Conservation (phyloP, 140 eudicot species). For the Eryngium alpinum region DNA sequence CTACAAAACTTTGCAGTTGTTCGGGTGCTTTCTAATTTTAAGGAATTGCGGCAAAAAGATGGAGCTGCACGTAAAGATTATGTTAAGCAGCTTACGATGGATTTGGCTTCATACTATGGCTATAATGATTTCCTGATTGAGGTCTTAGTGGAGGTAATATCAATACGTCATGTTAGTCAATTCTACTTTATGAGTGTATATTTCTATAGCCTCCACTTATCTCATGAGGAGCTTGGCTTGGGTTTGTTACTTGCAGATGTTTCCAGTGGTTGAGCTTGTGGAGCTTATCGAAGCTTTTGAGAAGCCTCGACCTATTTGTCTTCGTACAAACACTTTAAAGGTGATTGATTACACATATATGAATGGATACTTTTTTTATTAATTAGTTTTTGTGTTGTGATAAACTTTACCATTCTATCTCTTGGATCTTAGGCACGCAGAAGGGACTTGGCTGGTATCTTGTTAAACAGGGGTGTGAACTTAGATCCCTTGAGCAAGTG, state of each 20-base stretch:
- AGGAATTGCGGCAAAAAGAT: slow-evolving; percentile 55
- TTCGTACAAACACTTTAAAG: slow-evolving; percentile 93
- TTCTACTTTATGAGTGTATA: background rate
- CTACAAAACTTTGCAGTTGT: slow-evolving; percentile 38
- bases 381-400: background rate
- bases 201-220: background rate
- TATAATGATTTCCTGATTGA: slow-evolving; percentile 86
- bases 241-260: slow-evolving; percentile 50
- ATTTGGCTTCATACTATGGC: slow-evolving; percentile 77
- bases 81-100: slow-evolving; percentile 72
- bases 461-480: slow-evolving; percentile 91
- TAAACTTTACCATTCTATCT: background rate
- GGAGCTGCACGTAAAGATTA: slow-evolving; percentile 74
- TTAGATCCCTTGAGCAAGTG: slow-evolving; percentile 95
- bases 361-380: background rate
- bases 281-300: slow-evolving; percentile 97
- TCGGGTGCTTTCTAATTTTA: slow-evolving; percentile 75
- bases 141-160: slow-evolving; percentile 63
- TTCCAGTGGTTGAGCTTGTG: slow-evolving; percentile 83
- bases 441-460: slow-evolving; percentile 88
- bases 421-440: slow-evolving; percentile 59
- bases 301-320: slow-evolving; percentile 83
- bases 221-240: background rate
- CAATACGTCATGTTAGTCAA: background rate
- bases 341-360: slow-evolving; percentile 22